A percentile compares a stretch with the other conserved stretches of the same genome.
phyloP scores from a whole-genome alignment of 495 filamentous ascomycete species.

The Aspergillus bridgeri region DNA sequence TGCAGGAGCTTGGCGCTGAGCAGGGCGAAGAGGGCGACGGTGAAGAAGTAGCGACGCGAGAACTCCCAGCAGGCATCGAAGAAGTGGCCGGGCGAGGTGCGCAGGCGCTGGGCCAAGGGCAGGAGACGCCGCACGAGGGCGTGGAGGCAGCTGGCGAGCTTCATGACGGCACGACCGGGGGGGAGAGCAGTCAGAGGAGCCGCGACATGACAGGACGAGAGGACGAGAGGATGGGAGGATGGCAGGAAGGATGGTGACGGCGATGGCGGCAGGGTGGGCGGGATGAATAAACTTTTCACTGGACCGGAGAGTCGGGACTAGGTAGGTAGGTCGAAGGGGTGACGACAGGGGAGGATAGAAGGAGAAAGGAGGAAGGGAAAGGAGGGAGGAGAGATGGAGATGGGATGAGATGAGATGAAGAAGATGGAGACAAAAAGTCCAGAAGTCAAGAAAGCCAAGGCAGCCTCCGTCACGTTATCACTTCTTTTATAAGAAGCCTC shows the following conservation, averaged over 20 bases:
- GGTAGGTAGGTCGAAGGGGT: no score
- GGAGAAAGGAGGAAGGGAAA: neutral
- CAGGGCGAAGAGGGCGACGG: constrained; percentile 31
- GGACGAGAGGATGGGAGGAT: neutral
- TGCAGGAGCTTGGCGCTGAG: constrained; percentile 35
- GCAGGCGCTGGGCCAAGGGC: constrained; percentile 3
- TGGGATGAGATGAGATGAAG: neutral
- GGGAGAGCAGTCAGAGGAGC: neutral
- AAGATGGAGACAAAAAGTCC: neutral
- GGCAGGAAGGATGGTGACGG: no score
- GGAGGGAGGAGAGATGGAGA: neutral
- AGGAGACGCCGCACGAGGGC: constrained; percentile 6
- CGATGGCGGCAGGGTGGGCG: no score
- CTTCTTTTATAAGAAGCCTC: no score
- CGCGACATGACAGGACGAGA: constrained; percentile 1
- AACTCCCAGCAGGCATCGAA: constrained; percentile 33
- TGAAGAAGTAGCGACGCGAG: constrained; percentile 36
- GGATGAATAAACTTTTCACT: neutral
- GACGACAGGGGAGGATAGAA: neutral
- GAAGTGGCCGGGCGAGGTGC: constrained; percentile 20
- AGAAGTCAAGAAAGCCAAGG: no score
- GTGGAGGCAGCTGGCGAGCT: neutral
- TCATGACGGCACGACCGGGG: constrained; percentile 1
- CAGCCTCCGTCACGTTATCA: no score
- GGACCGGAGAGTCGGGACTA: no score